Evolutionary conservation across 352 stramenopile genomes (phyloP), one percentile per base, ranked within the genome.

Genomic region (Globisporangium heterothallicum): DNA sequence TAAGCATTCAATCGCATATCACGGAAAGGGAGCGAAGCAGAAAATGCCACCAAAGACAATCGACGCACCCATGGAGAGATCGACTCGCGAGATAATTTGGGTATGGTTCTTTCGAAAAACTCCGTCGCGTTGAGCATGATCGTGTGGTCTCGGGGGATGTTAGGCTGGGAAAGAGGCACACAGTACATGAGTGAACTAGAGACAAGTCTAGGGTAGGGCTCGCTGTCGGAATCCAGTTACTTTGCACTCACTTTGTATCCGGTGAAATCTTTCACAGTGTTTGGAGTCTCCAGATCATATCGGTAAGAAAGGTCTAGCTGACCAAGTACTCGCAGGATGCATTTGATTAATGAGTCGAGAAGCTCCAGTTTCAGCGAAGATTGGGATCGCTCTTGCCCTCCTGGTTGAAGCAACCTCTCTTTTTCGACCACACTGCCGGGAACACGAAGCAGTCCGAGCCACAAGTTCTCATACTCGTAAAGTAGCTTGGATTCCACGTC

Each of bases 41-140:
- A 18, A 18, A 8, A 16, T 18, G 8, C 3, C 16, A 19, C 27
- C 13, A 12, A 53, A 2, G 2, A 46, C 19, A 18, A 25, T 18
- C 10, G 2, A 66, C 69, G 35, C 69, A 88, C 79, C 77, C 79
- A 91, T 24, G 67, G 55, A 32, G 53, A 43, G 7, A 87, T 42
- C 1, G 56, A 44, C 4, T 45, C 36, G 22, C 42, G 55, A 8
- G 62, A 46, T 0, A 84, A 22, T 36, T 67, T 70, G 16, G 65
- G 64, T 3, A 86, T 18, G 4, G 86, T 46, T 42, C 78, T 61
- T 40, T 88, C 77, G 25, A 85, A 42, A 57, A 91, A 88, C 52
- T 90, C 80, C 6, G 79, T 86, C 30, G 88, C 48, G 51, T 90
- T 93, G 12, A 91, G 62, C 68, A 91, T 75, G 35, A 91, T 90